Conservation (phyloP, 495 filamentous ascomycete genomes). For the Aspergillus bridgeri region DNA sequence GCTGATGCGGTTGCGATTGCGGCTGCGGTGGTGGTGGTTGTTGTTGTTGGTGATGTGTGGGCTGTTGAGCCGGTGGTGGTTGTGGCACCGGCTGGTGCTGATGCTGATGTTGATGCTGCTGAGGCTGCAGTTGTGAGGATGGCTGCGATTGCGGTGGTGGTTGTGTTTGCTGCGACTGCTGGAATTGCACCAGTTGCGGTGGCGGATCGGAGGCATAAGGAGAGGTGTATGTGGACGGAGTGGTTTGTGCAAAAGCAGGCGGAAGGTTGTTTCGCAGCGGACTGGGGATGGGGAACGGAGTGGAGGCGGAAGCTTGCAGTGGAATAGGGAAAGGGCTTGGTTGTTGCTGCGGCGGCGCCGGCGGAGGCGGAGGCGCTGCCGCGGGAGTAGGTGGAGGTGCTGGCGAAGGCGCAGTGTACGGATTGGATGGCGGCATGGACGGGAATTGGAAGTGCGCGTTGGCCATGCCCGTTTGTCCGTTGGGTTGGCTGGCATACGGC, state of each 20-base stretch:
- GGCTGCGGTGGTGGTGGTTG: conserved; percentile 22
- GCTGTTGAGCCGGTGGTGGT: conserved; percentile 28
- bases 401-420: conserved; percentile 24
- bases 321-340: conserved; percentile 24
- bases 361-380: conserved; percentile 6
- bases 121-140: conserved; percentile 25
- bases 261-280: conserved; percentile 44
- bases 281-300: conserved; percentile 39
- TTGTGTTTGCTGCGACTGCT: conserved; percentile 26
- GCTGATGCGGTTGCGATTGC: conserved; percentile 28
- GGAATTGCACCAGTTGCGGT: conserved; percentile 32
- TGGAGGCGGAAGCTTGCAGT: conserved; percentile 13
- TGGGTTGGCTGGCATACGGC: conserved; percentile 32
- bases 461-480: conserved; percentile 29
- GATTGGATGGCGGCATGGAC: conserved; percentile 30
- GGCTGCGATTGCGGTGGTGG: conserved; percentile 25
- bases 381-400: conserved; percentile 20
- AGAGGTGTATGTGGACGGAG: conserved; percentile 40
- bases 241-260: conserved; percentile 39
- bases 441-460: conserved; percentile 47
- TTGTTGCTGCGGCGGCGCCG: conserved; percentile 14
- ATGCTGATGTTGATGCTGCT: conserved; percentile 27
- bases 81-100: conserved; percentile 22
- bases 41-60: conserved; percentile 26
- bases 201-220: conserved; percentile 43